Evolutionary conservation across 805 yeast genomes (phyloP).

Genomic region (Candida endomychidarum): DNA sequence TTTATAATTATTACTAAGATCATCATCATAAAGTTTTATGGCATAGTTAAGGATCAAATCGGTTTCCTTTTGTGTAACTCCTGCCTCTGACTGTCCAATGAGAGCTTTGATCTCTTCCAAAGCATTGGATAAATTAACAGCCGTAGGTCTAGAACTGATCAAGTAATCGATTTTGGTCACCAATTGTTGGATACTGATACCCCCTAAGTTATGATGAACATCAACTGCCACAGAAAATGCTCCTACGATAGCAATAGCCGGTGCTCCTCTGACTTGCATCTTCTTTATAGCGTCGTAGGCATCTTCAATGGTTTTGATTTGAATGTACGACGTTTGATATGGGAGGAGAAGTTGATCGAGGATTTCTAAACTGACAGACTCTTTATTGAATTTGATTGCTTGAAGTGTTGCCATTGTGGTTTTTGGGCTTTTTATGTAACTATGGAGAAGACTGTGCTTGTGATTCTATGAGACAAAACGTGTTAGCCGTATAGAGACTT

Average conservation of each 20-base stretch:
- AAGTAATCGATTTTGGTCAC: conserved; percentile 57
- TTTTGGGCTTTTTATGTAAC: background rate
- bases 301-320: conserved; percentile 62
- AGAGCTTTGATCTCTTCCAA: conserved; percentile 48
- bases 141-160: conserved; percentile 87
- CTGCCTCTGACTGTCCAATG: conserved; percentile 18
- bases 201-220: conserved; percentile 28
- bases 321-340: conserved; percentile 67
- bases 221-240: conserved; percentile 82
- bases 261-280: conserved; percentile 98
- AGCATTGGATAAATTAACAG: conserved; percentile 86
- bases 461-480: too few species aligned
- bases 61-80: conserved; percentile 26
- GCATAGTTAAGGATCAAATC: conserved; percentile 43
- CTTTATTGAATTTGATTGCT: conserved; percentile 66
- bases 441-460: too few species aligned
- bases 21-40: conserved; percentile 65
- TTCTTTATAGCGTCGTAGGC: conserved; percentile 80
- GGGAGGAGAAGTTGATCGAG: conserved; percentile 86
- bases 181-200: conserved; percentile 34
- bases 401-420: conserved; percentile 32
- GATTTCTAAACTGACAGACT: conserved; percentile 48
- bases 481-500: too few species aligned
- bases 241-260: conserved; percentile 96
- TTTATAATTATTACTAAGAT: conserved; percentile 69